Base-by-base conservation (phyloP, 768 basidiomycete genomes). In the Tricholoma sp. region DNA sequence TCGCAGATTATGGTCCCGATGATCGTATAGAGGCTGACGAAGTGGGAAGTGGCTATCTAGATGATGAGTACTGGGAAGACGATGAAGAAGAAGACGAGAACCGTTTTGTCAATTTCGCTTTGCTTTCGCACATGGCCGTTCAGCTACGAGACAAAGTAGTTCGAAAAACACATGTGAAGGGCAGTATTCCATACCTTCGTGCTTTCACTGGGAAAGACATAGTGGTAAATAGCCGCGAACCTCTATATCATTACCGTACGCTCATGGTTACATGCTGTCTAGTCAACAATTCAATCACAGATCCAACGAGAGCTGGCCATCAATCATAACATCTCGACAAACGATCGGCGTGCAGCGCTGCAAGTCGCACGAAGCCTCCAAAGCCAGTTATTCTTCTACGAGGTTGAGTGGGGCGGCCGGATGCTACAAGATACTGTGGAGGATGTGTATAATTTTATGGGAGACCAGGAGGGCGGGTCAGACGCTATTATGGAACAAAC, bases 151-250 rank as follows among this genome's bases (percentile, higher is more conserved):
- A 98, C 72, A 89, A 91, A 66, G 91, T 98, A 2, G 91, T 90
- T 3, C 80, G 91, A 54, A 86, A 85, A 6, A 84, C 82, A 6
- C 95, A 97, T 63, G 89, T 92, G 58, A 97, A 98, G 73, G 93
- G 92, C 6, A 90, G 93, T 54, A 91, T 98, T 41, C 89, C 91
- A 2, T 96, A 96, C 68, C 89, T 88, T 4, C 77, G 84, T 3
- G 89, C 91, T 18, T 98, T 98, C 63, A 98, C 96, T 2, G 96
- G 96, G 6, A 91, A 91, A 65, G 94, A 98, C 64, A 85, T 96
- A 34, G 93, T 98, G 61, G 90, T 94, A 73, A 65, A 91, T 79
- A 49, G n/a, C 32, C 15, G 29, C 17, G n/a, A 1, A 50, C 41
- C 3, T 24, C 36, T 37, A 28, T 34, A 13, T 31, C 15, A 15